phyloP scores from a whole-genome alignment of 2,329 filamentous ascomycete species.

The Trichoderma harzianum region DNA sequence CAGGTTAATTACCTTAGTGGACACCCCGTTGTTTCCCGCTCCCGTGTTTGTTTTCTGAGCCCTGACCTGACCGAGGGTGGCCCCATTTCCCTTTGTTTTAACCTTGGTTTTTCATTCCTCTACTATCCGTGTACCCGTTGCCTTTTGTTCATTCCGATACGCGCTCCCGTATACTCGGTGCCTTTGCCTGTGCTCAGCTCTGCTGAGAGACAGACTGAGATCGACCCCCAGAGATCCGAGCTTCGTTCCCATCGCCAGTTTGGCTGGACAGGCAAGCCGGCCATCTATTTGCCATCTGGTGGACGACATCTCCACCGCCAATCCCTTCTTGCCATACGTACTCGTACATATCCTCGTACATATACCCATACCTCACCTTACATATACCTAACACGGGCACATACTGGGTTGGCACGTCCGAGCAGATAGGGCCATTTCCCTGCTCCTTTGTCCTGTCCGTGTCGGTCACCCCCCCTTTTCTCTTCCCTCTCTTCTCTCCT shows the following conservation, averaged over 20 bases:
- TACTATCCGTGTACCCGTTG: not conserved
- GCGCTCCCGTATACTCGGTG: not conserved
- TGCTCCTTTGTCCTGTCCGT: not conserved
- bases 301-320: not conserved
- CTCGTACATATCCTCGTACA: not conserved
- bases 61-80: slow-evolving; percentile 7
- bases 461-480: not conserved
- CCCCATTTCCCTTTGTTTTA: not conserved
- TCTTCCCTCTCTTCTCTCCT: not conserved
- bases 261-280: not conserved
- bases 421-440: not conserved
- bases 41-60: not conserved
- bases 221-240: not conserved
- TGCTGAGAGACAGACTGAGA: not conserved
- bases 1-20: not conserved
- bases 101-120: not conserved
- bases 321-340: not conserved
- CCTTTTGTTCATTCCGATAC: not conserved
- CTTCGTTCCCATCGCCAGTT: not conserved
- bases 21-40: slow-evolving; percentile 4
- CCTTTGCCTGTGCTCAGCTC: not conserved
- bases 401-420: not conserved
- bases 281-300: not conserved
- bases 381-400: not conserved
- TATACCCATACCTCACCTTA: not conserved